These are phyloP conservation scores for Podaxis rugospora DNA, from an alignment of 768 basidiomycete species.

Conservation along the genomic window DNA sequence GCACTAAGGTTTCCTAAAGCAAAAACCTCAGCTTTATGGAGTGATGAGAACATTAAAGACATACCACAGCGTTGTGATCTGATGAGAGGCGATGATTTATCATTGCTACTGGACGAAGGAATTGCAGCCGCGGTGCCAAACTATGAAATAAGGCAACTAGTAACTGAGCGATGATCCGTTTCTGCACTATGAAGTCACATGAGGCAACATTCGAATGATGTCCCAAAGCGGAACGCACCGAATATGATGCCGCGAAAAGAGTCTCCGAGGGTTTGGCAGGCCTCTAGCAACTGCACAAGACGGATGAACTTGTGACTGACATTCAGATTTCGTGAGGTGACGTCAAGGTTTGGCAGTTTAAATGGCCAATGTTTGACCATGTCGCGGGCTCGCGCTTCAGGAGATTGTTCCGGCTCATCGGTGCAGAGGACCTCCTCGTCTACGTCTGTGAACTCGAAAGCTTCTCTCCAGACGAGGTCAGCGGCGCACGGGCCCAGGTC, in stretches of 20 bases:
- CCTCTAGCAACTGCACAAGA: constrained; percentile 54
- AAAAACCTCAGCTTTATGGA: neutral
- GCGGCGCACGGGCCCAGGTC: constrained; percentile 68
- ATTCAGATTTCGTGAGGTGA: constrained; percentile 56
- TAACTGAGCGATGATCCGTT: constrained; percentile 47
- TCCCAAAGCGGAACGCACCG: constrained; percentile 36
- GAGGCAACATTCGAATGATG: neutral
- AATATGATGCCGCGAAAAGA: constrained; percentile 62
- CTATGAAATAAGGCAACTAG: constrained; percentile 56
- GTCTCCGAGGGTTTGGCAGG: constrained; percentile 48
- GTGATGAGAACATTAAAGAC: constrained; percentile 10
- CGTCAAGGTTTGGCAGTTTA: constrained; percentile 57
- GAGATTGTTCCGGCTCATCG: constrained; percentile 26
- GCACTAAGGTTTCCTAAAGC: constrained; percentile 42
- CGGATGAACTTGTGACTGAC: constrained; percentile 64
- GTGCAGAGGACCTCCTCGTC: constrained; percentile 19
- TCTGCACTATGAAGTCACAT: constrained; percentile 42
- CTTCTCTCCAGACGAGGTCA: constrained; percentile 65
- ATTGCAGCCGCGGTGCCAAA: constrained; percentile 44
- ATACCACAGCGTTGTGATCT: constrained; percentile 26
- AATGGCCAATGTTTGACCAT: constrained; percentile 59
- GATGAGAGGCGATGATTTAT: constrained; percentile 25
- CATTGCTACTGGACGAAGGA: constrained; percentile 54
- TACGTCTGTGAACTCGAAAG: constrained; percentile 35
- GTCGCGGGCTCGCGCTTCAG: constrained; percentile 27